Conservation (phyloP, 148 eudicot genomes). For the Amaranthus palmeri region DNA sequence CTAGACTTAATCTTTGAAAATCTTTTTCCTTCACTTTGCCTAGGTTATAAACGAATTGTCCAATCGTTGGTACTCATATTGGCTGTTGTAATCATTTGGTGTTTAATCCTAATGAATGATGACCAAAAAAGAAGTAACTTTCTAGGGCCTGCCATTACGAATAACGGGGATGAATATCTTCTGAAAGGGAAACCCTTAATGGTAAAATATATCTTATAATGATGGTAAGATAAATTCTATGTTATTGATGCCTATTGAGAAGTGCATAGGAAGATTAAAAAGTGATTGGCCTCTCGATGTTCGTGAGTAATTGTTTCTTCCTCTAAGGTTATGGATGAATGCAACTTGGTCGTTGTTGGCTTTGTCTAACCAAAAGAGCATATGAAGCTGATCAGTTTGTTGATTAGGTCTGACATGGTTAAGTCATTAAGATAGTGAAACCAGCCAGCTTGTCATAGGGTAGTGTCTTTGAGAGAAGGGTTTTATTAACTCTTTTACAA, state of each 20-base stretch:
- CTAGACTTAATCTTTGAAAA: no score
- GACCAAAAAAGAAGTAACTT: neutral
- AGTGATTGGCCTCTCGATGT: neutral
- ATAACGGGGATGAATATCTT: neutral
- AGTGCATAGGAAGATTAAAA: neutral
- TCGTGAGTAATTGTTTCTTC: no score
- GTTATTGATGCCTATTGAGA: neutral
- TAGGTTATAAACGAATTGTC: neutral
- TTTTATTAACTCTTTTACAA: no score
- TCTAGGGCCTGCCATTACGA: neutral
- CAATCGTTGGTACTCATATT: neutral
- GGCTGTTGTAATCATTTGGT: neutral
- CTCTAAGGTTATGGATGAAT: neutral
- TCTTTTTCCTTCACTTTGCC: neutral
- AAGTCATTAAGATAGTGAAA: no score
- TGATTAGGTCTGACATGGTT: neutral
- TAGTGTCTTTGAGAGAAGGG: no score
- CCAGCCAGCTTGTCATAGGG: no score
- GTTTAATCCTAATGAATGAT: neutral
- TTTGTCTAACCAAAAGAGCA: neutral
- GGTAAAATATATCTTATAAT: no score
- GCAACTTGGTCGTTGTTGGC: neutral
- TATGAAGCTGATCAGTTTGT: neutral
- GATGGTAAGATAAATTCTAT: no score
- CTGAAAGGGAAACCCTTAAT: neutral